Conservation (phyloP, 1,284 basidiomycete species). For the Cryptococcus sp. region DNA sequence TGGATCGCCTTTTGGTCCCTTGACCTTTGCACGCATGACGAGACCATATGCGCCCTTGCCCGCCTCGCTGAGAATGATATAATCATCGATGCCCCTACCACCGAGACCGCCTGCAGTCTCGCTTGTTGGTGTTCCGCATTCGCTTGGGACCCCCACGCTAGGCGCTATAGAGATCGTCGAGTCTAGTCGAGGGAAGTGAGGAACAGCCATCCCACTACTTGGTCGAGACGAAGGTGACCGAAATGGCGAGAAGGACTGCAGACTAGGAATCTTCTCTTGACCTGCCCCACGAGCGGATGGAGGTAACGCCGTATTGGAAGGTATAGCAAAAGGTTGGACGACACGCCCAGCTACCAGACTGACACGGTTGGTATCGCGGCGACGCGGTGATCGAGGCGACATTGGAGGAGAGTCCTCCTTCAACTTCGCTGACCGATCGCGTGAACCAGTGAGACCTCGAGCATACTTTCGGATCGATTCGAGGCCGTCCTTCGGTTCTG, state of each 20-base stretch:
- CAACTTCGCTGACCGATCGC: slow-evolving; percentile 13
- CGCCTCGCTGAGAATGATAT: slow-evolving; percentile 77
- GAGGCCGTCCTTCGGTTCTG: slow-evolving; percentile 2
- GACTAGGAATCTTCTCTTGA: slow-evolving; percentile 20
- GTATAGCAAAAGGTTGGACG: slow-evolving; percentile 48
- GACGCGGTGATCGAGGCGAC: slow-evolving; percentile 43
- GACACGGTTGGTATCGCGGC: slow-evolving; percentile 47
- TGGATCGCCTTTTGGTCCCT: slow-evolving; percentile 66
- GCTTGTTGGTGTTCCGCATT: slow-evolving; percentile 42
- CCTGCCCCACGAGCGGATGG: slow-evolving; percentile 14
- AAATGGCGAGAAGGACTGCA: slow-evolving; percentile 53
- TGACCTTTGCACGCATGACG: slow-evolving; percentile 85
- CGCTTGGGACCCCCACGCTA: slow-evolving; percentile 45
- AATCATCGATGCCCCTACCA: slow-evolving; percentile 52
- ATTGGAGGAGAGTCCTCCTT: slow-evolving; percentile 23
- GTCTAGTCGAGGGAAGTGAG: slow-evolving; percentile 33
- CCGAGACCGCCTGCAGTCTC: slow-evolving; percentile 49
- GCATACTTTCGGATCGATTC: slow-evolving; percentile 39
- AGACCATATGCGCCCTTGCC: slow-evolving; percentile 97
- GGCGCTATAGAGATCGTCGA: slow-evolving; percentile 46
- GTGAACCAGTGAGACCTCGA: slow-evolving; percentile 12
- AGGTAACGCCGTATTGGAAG: slow-evolving; percentile 39
- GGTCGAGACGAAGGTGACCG: slow-evolving; percentile 19
- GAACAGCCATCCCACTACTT: slow-evolving; percentile 5
- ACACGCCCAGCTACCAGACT: slow-evolving; percentile 52